Evolutionary conservation across 192 early-diverging fungal genomes (phyloP), one percentile per base, ranked within the genome.

Genomic region (Lunasporangiospora selenospora): DNA sequence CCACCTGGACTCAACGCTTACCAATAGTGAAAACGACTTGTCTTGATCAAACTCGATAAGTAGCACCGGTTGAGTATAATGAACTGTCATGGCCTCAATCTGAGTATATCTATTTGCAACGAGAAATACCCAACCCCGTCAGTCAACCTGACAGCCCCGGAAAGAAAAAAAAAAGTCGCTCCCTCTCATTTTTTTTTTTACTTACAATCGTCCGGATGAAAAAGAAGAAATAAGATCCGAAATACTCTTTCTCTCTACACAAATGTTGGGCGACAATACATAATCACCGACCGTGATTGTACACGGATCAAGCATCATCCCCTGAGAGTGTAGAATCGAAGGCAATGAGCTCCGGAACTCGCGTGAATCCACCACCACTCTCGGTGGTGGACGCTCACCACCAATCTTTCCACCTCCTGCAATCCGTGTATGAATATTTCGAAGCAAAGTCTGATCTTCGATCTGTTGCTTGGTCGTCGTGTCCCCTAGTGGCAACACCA

Each of bases 251-350:
- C 97, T 81, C 70, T 99, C 97, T 8, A 99, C 90, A 29, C 89
- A 95, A 34, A 98, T 88, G 4, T 80, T 75, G 26, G 94, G 90
- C 34, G 88, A 87, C 12, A 99, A 76, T 10, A 99, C 85, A 65
- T 98, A 99, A 77, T 99, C 97, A 38, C 96, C 97, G 0, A 99
- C 89, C 63, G 88, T 85, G 6, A 99, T 75, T 1, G 96, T 99
- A 60, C 88, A 90, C 16, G 95, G 92, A 16, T 85, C 61, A 7
- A 99, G 75, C 11, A 80, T 69, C 62, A 96, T 85, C 10, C 92
- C 86, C 18, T 85, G 82, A 19, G 88, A 83, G 58, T 97, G 93
- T 2, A 99, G 70, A 29, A 94, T 81, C 2, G 89, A 86, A 2
- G 97, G 96, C n/a, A 99, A 62, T 6, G 95, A 88, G 29, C 93